Conservation (phyloP, 768 basidiomycete species). For the Clathrus columnatus region DNA sequence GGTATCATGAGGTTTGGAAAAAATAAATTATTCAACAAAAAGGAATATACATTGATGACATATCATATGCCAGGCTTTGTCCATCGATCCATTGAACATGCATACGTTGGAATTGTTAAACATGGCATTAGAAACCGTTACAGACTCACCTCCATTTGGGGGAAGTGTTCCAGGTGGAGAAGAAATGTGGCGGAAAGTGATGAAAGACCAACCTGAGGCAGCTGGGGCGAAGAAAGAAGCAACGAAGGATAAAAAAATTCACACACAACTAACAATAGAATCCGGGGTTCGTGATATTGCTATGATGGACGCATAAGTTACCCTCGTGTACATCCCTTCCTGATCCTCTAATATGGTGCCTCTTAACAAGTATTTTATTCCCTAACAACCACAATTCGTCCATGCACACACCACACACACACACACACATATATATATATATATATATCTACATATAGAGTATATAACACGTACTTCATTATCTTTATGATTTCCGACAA, state of each 20-base stretch:
- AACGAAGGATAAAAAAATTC: not conserved
- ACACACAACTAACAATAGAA: not conserved
- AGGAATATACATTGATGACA: not conserved
- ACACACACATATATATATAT: not conserved
- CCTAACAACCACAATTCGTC: not conserved
- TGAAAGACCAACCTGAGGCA: constrained; percentile 8
- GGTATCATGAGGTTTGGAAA: constrained; percentile 78
- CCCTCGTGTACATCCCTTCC: not conserved
- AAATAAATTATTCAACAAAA: not conserved
- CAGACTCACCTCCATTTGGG: constrained; percentile 11
- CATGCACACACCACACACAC: not conserved
- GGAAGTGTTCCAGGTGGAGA: constrained; percentile 9
- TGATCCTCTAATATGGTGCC: not conserved
- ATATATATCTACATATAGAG: not conserved
- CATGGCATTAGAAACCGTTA: constrained; percentile 52
- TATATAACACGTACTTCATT: not conserved
- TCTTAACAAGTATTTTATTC: constrained; percentile 4
- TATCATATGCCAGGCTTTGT: constrained; percentile 50
- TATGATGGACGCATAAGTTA: constrained; percentile 4
- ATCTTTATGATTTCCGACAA: not conserved
- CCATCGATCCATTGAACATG: constrained; percentile 74
- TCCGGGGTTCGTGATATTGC: constrained; percentile 1
- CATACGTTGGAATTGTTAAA: constrained; percentile 77
- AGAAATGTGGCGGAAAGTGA: constrained; percentile 10
- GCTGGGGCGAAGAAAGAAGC: not conserved